A percentile compares a stretch with the other conserved stretches of the same genome.
phyloP scores from a whole-genome alignment of 2,329 filamentous ascomycete genomes.

The Pseudocercospora fuligena region DNA sequence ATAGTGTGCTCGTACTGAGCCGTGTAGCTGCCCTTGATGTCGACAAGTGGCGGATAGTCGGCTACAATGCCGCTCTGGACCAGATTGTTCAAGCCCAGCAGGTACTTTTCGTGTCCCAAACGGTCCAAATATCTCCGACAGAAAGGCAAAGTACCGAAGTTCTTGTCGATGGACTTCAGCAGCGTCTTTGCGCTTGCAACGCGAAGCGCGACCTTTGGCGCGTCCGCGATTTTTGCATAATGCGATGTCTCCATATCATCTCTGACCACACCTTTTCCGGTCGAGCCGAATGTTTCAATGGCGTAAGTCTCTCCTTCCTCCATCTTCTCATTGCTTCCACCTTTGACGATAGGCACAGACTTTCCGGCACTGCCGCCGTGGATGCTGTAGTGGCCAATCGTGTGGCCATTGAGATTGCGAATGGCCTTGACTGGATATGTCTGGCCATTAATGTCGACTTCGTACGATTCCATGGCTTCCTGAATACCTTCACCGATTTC shows the following conservation, averaged over 20 bases:
- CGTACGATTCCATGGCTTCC: conserved; percentile 67
- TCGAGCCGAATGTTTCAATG: conserved; percentile 63
- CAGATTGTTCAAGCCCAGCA: conserved; percentile 63
- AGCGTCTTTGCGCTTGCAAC: conserved; percentile 62
- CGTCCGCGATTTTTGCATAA: conserved; percentile 43
- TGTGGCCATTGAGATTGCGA: conserved; percentile 60
- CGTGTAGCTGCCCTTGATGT: conserved; percentile 64
- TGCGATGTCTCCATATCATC: conserved; percentile 53
- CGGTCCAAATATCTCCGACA: conserved; percentile 66
- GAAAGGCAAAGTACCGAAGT: conserved; percentile 67
- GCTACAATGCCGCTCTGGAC: conserved; percentile 63
- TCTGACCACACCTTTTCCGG: conserved; percentile 54
- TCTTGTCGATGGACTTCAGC: conserved; percentile 63
- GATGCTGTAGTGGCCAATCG: conserved; percentile 60
- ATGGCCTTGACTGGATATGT: conserved; percentile 61
- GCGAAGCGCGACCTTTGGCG: conserved; percentile 44
- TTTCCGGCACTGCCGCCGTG: conserved; percentile 61
- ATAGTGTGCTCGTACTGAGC: conserved; percentile 67
- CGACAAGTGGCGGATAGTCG: conserved; percentile 60
- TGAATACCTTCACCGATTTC: conserved; percentile 64
- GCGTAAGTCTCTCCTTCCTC: conserved; percentile 64
- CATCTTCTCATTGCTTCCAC: conserved; percentile 57
- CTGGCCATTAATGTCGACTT: conserved; percentile 60
- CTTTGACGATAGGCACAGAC: conserved; percentile 60
- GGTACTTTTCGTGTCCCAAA: conserved; percentile 64